Base-by-base conservation (phyloP, 2,329 filamentous ascomycete species). In the Fusarium miscanthi region DNA sequence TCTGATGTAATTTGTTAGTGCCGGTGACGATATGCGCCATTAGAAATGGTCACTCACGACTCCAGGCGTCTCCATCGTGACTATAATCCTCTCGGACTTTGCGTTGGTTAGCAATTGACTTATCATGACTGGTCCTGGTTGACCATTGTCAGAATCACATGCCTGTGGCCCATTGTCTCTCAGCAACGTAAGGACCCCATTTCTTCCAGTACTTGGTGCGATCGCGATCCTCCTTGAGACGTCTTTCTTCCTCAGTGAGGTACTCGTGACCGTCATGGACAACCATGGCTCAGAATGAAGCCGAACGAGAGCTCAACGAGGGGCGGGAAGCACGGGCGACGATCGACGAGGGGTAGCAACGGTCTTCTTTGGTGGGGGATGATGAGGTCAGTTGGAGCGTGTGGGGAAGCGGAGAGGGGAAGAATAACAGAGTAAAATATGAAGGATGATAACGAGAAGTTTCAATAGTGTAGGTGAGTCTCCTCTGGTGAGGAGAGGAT, bases 151-250 rank as follows among this genome's bases (percentile, higher is more conserved):
- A 40, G 31, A 48, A 61, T 68, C 63, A 78, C 89, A 80, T 84
- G 93, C 93, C 94, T 75, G 94, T 97, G 64, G 95, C 94, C 95
- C 95, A 98, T 85, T 98, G 95, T 80, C 95, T 88, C 85, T 98
- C 95, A 61, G 95, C 91, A 77, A 97, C 92, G 80, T 98, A 98
- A 30, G 95, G 92, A 61, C 95, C 95, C 94, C 95, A 98, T 90
- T 92, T 94, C 89, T 98, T 98, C 95, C 95, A 98, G 86, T 98
- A 98, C 82, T 94, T 95, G 74, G 84, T 89, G 72, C 92, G 91
- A 73, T 95, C 90, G 66, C 91, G 90, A 83, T 98, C 95, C 80
- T 97, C 90, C 80, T 92, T 92, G 76, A 98, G 88, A 54, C 96
- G 92, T 82, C 92, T 93, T 87, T 98, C 95, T 84, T 98, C 95